phyloP scores from a whole-genome alignment of 768 basidiomycete species.

The Tephrocybe rancida region DNA sequence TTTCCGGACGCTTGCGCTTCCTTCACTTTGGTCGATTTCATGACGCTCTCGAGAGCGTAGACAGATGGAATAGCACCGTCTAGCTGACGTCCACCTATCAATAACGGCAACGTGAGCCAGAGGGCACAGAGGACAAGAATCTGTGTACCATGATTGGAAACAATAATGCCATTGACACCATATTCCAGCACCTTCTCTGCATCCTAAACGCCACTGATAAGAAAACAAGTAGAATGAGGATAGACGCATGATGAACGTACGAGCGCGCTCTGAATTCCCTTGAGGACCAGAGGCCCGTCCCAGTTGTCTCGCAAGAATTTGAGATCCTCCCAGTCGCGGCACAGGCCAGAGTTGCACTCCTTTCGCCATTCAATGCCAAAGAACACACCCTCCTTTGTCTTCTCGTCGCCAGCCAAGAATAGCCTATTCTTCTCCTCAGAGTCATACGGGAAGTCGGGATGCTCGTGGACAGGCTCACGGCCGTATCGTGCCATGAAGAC shows the following conservation, averaged over 20 bases:
- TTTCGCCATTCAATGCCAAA: slow-evolving; percentile 66
- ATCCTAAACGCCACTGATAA: slow-evolving; percentile 40
- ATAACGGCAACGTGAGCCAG: not conserved
- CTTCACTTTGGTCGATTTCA: slow-evolving; percentile 58
- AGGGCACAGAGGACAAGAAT: not conserved
- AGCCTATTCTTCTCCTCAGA: slow-evolving; percentile 45
- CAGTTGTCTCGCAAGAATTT: slow-evolving; percentile 69
- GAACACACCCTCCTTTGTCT: slow-evolving; percentile 36
- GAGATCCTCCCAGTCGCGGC: slow-evolving; percentile 72
- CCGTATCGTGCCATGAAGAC: slow-evolving; percentile 69
- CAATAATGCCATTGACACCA: slow-evolving; percentile 72
- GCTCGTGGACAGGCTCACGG: slow-evolving; percentile 45
- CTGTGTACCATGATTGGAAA: slow-evolving; percentile 75
- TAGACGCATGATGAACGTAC: slow-evolving; percentile 43
- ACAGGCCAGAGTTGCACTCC: slow-evolving; percentile 64
- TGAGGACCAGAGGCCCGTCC: slow-evolving; percentile 77
- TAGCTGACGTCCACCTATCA: slow-evolving; percentile 67
- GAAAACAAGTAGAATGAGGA: not conserved
- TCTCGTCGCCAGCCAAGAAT: slow-evolving; percentile 48
- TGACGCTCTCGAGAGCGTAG: slow-evolving; percentile 70
- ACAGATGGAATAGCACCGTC: slow-evolving; percentile 81
- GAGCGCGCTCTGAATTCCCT: slow-evolving; percentile 71
- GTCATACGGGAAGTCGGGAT: slow-evolving; percentile 61
- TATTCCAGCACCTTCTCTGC: slow-evolving; percentile 68
- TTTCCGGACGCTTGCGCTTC: slow-evolving; percentile 61